Conservation (phyloP, 1,139 yeast genomes). For the Arxiozyma telluris region DNA sequence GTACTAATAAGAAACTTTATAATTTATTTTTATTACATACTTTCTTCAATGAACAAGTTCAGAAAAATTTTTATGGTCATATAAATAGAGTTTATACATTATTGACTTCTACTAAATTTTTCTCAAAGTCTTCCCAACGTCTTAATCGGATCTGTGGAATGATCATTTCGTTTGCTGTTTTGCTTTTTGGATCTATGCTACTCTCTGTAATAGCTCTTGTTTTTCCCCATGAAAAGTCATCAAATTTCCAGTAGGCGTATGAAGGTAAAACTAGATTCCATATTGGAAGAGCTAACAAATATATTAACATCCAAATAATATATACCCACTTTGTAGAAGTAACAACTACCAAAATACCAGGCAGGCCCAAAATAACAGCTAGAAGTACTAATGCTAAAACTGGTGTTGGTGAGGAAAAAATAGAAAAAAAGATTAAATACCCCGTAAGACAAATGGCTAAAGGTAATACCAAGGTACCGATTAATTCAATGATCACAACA, state of each 20-base stretch:
- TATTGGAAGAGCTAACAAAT: conserved; percentile 74
- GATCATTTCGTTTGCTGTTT: conserved; percentile 63
- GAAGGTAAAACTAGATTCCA: conserved; percentile 91
- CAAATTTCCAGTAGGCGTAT: conserved; percentile 94
- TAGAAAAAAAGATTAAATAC: conserved; percentile 70
- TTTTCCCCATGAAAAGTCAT: conserved; percentile 98
- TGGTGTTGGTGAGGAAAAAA: conserved; percentile 73
- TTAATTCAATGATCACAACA: conserved; percentile 74
- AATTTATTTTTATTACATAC: no score
- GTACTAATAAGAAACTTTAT: no score
- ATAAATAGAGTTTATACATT: not conserved
- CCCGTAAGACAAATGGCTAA: conserved; percentile 73
- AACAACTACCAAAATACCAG: conserved; percentile 78
- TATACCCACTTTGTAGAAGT: conserved; percentile 77
- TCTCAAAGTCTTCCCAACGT: conserved; percentile 90
- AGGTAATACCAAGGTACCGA: conserved; percentile 88
- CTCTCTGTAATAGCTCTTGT: conserved; percentile 81
- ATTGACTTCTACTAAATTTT: conserved; percentile 35
- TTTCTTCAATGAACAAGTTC: not conserved
- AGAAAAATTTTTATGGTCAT: not conserved
- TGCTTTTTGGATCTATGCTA: conserved; percentile 39
- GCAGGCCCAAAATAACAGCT: conserved; percentile 79
- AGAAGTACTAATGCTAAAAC: conserved; percentile 67
- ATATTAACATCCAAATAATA: conserved; percentile 73
- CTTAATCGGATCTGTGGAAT: conserved; percentile 70